Evolutionary conservation across 495 filamentous ascomycete species (phyloP).

Genomic region (Neurospora sp.): DNA sequence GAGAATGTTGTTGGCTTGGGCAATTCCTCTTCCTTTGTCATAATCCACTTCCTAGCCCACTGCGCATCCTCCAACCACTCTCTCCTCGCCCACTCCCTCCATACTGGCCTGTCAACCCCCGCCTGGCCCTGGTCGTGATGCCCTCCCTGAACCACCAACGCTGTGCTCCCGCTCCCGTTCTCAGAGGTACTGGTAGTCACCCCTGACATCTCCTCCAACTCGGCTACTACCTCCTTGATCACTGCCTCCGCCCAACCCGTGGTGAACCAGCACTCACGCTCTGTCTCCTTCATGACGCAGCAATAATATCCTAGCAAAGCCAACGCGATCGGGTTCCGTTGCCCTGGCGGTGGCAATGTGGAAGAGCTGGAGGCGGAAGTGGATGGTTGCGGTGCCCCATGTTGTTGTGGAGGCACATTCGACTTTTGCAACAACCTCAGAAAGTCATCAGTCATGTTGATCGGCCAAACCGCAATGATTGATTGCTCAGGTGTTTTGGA

Average conservation of each 20-base stretch:
- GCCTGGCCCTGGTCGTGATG: background rate
- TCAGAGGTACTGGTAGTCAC: background rate
- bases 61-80: background rate
- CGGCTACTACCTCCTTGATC: conserved; percentile 6
- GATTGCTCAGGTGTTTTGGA: conserved; percentile 11
- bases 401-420: background rate
- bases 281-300: conserved; percentile 14
- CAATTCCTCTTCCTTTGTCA: background rate
- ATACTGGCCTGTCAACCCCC: background rate
- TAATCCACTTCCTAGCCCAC: background rate
- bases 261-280: conserved; percentile 17
- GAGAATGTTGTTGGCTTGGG: background rate
- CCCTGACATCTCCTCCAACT: background rate
- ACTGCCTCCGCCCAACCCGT: conserved; percentile 14
- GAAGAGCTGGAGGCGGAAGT: background rate
- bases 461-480: conserved; percentile 17
- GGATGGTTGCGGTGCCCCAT: background rate
- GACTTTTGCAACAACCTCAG: conserved; percentile 5
- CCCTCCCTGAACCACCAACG: background rate
- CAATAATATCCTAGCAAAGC: conserved; percentile 19
- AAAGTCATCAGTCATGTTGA: conserved; percentile 10
- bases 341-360: background rate
- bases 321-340: conserved; percentile 13
- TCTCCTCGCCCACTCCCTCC: background rate
- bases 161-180: background rate